Conservation (phyloP, 306 rosid genomes). For the Trifolium pratense region DNA sequence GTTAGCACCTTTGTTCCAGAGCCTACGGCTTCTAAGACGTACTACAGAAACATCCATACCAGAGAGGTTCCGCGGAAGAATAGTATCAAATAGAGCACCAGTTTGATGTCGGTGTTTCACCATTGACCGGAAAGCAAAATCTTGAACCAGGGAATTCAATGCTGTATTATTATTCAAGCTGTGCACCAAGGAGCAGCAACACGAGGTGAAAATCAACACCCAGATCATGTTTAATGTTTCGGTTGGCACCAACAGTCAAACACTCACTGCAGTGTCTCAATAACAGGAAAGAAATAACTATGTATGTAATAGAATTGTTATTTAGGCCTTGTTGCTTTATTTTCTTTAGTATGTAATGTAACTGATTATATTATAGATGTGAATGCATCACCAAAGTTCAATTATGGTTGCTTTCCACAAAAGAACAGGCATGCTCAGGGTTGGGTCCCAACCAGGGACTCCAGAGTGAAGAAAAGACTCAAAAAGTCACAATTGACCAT, state of each 20-base stretch:
- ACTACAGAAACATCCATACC: slow-evolving; percentile 71
- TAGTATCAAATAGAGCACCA: slow-evolving; percentile 62
- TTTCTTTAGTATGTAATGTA: background rate
- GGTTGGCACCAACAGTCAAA: slow-evolving; percentile 35
- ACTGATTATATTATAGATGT: background rate
- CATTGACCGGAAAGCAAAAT: slow-evolving; percentile 60
- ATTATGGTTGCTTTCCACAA: slow-evolving; percentile 49
- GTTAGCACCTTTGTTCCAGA: slow-evolving; percentile 81
- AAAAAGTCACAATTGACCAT: slow-evolving; percentile 45
- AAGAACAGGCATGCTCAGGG: slow-evolving; percentile 58
- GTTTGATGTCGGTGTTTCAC: slow-evolving; percentile 63
- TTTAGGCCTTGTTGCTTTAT: slow-evolving; percentile 19
- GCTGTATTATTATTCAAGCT: slow-evolving; percentile 50
- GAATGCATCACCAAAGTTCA: slow-evolving; percentile 28
- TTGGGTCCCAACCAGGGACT: slow-evolving; percentile 54
- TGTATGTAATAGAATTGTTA: slow-evolving; percentile 1
- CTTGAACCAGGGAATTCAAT: slow-evolving; percentile 60
- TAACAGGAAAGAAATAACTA: slow-evolving; percentile 13
- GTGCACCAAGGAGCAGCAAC: slow-evolving; percentile 50
- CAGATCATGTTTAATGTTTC: slow-evolving; percentile 49
- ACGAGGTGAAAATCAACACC: slow-evolving; percentile 41
- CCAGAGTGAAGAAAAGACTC: slow-evolving; percentile 36
- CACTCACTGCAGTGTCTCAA: background rate
- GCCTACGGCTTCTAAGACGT: slow-evolving; percentile 69
- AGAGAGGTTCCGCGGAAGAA: slow-evolving; percentile 66